Evolutionary conservation across 305 asterid species (phyloP), one percentile per base, ranked within the genome.

Genomic region (Fraxinus nigra): DNA sequence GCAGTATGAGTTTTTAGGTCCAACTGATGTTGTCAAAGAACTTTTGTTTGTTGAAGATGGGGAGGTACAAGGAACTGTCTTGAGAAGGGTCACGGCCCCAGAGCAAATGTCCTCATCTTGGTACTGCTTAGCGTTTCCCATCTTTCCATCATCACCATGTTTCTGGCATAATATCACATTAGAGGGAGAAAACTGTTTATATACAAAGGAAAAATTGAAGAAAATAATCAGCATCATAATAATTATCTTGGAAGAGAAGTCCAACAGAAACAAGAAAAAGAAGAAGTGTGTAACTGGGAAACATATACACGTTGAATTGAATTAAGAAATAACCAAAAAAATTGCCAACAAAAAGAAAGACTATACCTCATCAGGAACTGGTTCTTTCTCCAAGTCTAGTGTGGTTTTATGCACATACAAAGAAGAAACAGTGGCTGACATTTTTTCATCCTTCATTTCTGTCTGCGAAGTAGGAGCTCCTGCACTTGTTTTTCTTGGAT

Each of bases 401-500:
- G 85, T 79, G 72, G 81, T 74, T 81, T 86, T 87, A 80, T 87
- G 84, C 79, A 86, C 91, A 81, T 93, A 80, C 30, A 88, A 79
- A 80, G 92, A 85, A 82, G 93, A 86, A 84, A 80, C 77, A 51
- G 91, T 81, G 78, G 85, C 67, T 61, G 86, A 85, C 80, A 86
- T 73, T 87, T 87, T 93, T 67, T 87, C 97, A 87, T 93, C 93
- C 83, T 89, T 90, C 82, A 84, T 86, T 84, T 84, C 95, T 84
- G 83, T 87, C 83, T 84, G 96, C 40, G 86, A 81, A 38, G 85
- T 74, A 84, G 90, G 83, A 82, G 83, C 76, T 85, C 89, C 95
- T 33, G 74, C 80, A 61, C 89, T 81, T 13, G 85, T 86, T 90
- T 95, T 95, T 35, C 98, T 93, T 85, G 99, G 99, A 85, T 95